A percentile compares a stretch with the other conserved stretches of the same genome.
Evolutionary conservation across 1,139 yeast species (phyloP).

Genomic region (Kodamaea arcana): DNA sequence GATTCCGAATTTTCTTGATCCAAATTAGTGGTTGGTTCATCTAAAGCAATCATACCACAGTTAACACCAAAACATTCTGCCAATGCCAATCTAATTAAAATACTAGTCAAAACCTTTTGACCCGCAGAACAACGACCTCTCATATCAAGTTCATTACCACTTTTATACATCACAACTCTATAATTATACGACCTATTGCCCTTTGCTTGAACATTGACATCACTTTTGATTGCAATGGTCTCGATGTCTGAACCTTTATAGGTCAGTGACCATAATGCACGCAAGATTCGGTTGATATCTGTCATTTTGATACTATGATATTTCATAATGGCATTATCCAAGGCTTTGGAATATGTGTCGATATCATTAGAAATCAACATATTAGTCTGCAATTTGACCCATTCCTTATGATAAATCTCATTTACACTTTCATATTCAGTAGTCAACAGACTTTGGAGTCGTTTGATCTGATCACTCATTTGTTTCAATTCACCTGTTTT

Average conservation of each 20-base stretch:
- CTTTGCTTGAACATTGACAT: slow-evolving; percentile 55
- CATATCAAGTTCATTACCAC: slow-evolving; percentile 92
- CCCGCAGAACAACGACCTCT: slow-evolving; percentile 98
- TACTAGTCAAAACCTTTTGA: slow-evolving; percentile 90
- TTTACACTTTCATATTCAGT: slow-evolving; percentile 72
- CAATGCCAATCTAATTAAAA: slow-evolving; percentile 83
- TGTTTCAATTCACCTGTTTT: slow-evolving; percentile 84
- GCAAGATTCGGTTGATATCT: slow-evolving; percentile 82
- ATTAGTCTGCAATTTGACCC: slow-evolving; percentile 75
- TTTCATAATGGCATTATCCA: slow-evolving; percentile 91
- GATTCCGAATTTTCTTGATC: slow-evolving; percentile 89
- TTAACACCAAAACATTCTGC: slow-evolving; percentile 95
- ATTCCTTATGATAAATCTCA: slow-evolving; percentile 59
- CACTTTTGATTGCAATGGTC: slow-evolving; percentile 81
- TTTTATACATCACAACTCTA: slow-evolving; percentile 92
- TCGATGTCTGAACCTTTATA: slow-evolving; percentile 96
- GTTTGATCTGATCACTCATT: slow-evolving; percentile 64
- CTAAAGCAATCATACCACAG: slow-evolving; percentile 93
- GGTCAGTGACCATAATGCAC: slow-evolving; percentile 90
- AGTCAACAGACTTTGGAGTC: slow-evolving; percentile 53
- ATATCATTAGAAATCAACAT: slow-evolving; percentile 80
- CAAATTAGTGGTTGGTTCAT: slow-evolving; percentile 96
- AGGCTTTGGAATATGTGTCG: slow-evolving; percentile 74
- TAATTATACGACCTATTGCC: slow-evolving; percentile 80
- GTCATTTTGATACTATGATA: slow-evolving; percentile 90